Conservation (phyloP, 192 early-diverging fungal species). For the Backusella mclennaniae region DNA sequence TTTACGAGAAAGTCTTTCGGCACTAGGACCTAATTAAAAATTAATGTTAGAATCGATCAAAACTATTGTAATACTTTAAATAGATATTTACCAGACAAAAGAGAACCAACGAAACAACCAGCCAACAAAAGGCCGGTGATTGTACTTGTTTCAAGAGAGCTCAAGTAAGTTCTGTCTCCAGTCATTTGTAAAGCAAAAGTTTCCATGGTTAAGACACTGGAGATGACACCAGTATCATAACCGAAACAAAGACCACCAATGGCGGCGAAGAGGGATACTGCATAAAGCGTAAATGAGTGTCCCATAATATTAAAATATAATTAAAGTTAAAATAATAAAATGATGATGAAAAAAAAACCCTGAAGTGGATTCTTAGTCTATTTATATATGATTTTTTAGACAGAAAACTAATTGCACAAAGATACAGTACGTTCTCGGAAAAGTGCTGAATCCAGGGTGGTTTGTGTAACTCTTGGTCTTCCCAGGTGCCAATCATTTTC, state of each 20-base stretch:
- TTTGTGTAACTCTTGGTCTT: neutral
- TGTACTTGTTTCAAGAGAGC: slow-evolving; percentile 12
- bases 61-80: neutral
- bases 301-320: slow-evolving; percentile 7
- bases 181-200: slow-evolving; percentile 29
- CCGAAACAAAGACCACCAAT: slow-evolving; percentile 64
- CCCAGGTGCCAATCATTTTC: slow-evolving; percentile 1
- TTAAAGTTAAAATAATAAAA: neutral
- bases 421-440: neutral
- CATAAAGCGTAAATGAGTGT: slow-evolving; percentile 15
- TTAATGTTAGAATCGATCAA: neutral
- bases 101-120: slow-evolving; percentile 71
- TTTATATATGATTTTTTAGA: slow-evolving; percentile 6
- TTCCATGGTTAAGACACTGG: slow-evolving; percentile 60
- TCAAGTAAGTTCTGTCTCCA: neutral
- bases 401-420: neutral
- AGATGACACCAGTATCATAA: slow-evolving; percentile 70
- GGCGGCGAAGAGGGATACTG: slow-evolving; percentile 41
- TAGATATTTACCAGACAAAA: slow-evolving; percentile 49
- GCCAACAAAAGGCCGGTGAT: slow-evolving; percentile 63
- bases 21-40: slow-evolving; percentile 22
- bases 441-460: neutral
- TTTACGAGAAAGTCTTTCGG: slow-evolving; percentile 52
- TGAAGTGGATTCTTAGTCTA: neutral
- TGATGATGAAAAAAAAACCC: slow-evolving; percentile 5